These are phyloP conservation scores for Hemileia vastatrix DNA, from an alignment of 1,284 basidiomycete species.

Conservation along the genomic window DNA sequence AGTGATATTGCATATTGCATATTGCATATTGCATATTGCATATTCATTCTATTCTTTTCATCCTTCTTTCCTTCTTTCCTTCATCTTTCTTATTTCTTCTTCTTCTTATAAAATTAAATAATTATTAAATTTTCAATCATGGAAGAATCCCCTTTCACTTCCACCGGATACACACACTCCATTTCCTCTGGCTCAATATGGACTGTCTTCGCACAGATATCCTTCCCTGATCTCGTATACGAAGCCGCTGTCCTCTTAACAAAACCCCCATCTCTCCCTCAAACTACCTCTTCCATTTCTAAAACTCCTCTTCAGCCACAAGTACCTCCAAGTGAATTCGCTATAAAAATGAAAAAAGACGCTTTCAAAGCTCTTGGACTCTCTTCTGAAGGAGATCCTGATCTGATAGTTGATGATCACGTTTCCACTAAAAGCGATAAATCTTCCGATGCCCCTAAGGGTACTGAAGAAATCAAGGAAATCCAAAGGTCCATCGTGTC, in stretches of 20 bases:
- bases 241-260: conserved; percentile 17
- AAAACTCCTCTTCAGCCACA: conserved; percentile 5
- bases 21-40: no score
- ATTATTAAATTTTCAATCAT: no score
- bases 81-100: no score
- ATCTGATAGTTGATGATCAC: no score
- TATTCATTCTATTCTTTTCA: no score
- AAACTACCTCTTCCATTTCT: conserved; percentile 3
- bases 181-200: conserved; percentile 17
- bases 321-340: conserved; percentile 19
- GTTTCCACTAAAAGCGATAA: no score
- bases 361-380: conserved; percentile 14
- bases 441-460: no score
- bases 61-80: no score
- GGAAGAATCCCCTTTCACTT: conserved; percentile 15
- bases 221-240: conserved; percentile 18
- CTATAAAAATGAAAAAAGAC: conserved; percentile 11
- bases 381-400: no score
- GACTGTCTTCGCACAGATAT: conserved; percentile 15
- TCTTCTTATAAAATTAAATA: no score
- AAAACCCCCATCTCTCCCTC: conserved; percentile 3
- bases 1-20: no score
- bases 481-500: conserved; percentile 8
- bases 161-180: conserved; percentile 11
- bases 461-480: conserved; percentile 13